These are phyloP conservation scores for Kodamaea ohmeri DNA, from an alignment of 1,139 yeast genomes.

Conservation along the genomic window DNA sequence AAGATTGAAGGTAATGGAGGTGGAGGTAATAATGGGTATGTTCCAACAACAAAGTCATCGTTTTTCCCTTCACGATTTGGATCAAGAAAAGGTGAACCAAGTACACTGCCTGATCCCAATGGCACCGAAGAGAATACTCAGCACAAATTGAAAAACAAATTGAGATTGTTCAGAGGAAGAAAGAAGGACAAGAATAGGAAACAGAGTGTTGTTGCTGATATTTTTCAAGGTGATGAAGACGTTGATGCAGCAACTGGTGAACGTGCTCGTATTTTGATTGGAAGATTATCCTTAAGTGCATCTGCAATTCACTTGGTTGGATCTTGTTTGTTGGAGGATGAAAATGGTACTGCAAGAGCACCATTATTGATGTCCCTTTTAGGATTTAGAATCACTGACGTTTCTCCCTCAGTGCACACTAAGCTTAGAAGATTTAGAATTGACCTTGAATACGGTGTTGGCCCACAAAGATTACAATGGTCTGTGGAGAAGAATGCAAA, in stretches of 20 bases:
- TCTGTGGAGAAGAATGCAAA: constrained; percentile 67
- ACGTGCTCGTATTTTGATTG: constrained; percentile 63
- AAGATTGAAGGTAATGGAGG: not conserved
- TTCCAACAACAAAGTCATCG: constrained; percentile 4
- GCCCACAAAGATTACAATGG: constrained; percentile 79
- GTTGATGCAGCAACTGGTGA: constrained; percentile 36
- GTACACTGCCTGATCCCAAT: not conserved
- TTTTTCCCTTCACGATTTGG: constrained; percentile 9
- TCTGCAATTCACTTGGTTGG: constrained; percentile 80
- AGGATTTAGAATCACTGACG: constrained; percentile 61
- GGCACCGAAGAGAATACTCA: constrained; percentile 17
- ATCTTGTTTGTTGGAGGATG: constrained; percentile 74
- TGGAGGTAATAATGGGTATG: not conserved
- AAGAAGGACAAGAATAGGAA: constrained; percentile 22
- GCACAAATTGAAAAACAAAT: constrained; percentile 21
- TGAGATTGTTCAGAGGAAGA: constrained; percentile 30
- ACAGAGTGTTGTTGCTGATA: constrained; percentile 21
- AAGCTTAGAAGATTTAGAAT: constrained; percentile 59
- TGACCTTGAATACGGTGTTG: constrained; percentile 87
- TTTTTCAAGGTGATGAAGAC: constrained; percentile 19
- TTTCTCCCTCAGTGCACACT: constrained; percentile 39
- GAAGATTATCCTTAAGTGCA: constrained; percentile 65
- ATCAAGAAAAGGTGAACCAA: not conserved
- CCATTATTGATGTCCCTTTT: constrained; percentile 76
- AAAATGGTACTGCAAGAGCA: constrained; percentile 72